A percentile compares a stretch with the other conserved stretches of the same genome.
Evolutionary conservation across 2,329 filamentous ascomycete species (phyloP).

Genomic region (Colletotrichum sp.): DNA sequence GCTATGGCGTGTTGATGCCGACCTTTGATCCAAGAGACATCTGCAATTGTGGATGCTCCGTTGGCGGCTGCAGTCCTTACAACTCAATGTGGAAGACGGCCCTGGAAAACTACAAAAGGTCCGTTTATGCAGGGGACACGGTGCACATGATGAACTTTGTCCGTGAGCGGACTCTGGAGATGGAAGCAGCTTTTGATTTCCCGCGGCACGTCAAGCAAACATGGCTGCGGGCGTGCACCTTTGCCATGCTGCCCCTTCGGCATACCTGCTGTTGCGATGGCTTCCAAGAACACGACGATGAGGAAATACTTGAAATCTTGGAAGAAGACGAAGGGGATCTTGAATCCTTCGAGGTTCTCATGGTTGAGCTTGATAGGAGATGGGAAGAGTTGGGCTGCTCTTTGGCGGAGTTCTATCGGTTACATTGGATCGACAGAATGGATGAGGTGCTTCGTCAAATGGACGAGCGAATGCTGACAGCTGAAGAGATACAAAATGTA

Average conservation of each 20-base stretch:
- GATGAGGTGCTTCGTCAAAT: background rate
- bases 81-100: background rate
- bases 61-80: background rate
- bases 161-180: no score
- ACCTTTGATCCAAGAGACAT: no score
- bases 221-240: background rate
- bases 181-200: background rate
- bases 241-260: background rate
- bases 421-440: background rate
- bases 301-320: background rate
- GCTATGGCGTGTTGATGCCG: no score
- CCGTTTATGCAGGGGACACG: no score
- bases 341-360: background rate
- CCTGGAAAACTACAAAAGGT: no score
- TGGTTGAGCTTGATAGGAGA: background rate
- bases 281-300: background rate
- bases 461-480: background rate
- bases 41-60: background rate
- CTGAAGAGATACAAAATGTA: rapidly evolving
- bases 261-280: background rate
- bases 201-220: background rate
- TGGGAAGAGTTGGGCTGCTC: background rate
- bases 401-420: background rate
- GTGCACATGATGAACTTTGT: no score
- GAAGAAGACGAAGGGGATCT: background rate